phyloP scores from a whole-genome alignment of 108 stramenopile species.

The Nannochloropsis gaditana region DNA sequence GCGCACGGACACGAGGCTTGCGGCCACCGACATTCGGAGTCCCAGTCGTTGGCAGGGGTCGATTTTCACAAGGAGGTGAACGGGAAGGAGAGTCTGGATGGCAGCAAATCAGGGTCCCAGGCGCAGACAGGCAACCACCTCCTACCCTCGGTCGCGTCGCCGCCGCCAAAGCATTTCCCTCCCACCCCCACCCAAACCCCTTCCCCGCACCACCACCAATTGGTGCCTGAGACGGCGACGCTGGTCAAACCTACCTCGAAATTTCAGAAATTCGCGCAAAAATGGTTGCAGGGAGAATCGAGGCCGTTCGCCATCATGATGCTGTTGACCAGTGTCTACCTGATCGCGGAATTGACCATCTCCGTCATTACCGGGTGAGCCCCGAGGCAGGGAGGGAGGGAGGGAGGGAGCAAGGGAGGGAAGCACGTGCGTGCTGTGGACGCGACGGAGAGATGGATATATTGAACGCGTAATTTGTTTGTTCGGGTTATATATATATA shows the following conservation, averaged over 20 bases:
- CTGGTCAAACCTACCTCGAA: not conserved
- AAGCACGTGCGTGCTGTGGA: not conserved
- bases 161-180: not conserved
- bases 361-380: not conserved
- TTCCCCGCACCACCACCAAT: not conserved
- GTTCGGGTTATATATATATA: not conserved
- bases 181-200: not conserved
- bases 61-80: not conserved
- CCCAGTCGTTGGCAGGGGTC: not conserved
- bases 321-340: not conserved
- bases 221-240: not conserved
- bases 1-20: not conserved
- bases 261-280: not conserved
- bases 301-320: not conserved
- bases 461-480: too few relatives aligned
- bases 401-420: not conserved
- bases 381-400: slow-evolving; percentile 1
- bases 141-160: not conserved
- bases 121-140: not conserved
- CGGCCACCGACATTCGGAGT: not conserved
- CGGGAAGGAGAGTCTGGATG: not conserved
- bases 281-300: not conserved
- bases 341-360: not conserved
- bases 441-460: not conserved
- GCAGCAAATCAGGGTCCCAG: not conserved